These are phyloP conservation scores for Saccharomyces hybrid DNA, from an alignment of 1,139 yeast genomes.

Conservation along the genomic window DNA sequence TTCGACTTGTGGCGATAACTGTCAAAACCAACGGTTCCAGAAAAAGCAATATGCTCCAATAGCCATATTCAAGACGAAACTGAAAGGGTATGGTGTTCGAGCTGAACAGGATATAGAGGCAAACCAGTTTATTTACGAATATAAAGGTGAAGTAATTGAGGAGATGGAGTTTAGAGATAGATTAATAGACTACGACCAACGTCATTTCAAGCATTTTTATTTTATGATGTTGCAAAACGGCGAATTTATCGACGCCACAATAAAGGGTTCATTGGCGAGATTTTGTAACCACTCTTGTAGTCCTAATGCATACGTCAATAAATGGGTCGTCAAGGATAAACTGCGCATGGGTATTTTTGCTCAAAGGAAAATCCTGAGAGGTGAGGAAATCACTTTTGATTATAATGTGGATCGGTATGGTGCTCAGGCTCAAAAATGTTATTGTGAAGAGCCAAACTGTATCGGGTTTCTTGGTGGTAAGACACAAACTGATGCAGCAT, in stretches of 20 bases:
- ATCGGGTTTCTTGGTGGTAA: slow-evolving; percentile 92
- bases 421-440: slow-evolving; percentile 87
- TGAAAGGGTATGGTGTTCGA: slow-evolving; percentile 84
- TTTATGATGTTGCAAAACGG: slow-evolving; percentile 95
- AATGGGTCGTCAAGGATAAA: slow-evolving; percentile 92
- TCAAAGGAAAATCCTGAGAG: slow-evolving; percentile 57
- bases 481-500: slow-evolving; percentile 87
- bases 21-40: slow-evolving; percentile 87
- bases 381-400: slow-evolving; percentile 92
- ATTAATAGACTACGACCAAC: slow-evolving; percentile 63
- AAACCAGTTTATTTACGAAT: slow-evolving; percentile 74
- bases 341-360: slow-evolving; percentile 93
- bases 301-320: slow-evolving; percentile 91
- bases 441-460: slow-evolving; percentile 90
- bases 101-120: slow-evolving; percentile 54
- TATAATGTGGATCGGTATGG: slow-evolving; percentile 96
- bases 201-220: slow-evolving; percentile 75
- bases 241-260: slow-evolving; percentile 90
- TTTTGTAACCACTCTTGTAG: slow-evolving; percentile 92
- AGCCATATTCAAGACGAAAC: slow-evolving; percentile 69
- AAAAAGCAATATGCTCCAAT: slow-evolving; percentile 60
- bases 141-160: slow-evolving; percentile 88
- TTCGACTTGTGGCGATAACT: slow-evolving; percentile 61
- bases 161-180: slow-evolving; percentile 63
- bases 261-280: slow-evolving; percentile 78